phyloP scores from a whole-genome alignment of 2,329 filamentous ascomycete species.

The Ceratocystis alfenasii region DNA sequence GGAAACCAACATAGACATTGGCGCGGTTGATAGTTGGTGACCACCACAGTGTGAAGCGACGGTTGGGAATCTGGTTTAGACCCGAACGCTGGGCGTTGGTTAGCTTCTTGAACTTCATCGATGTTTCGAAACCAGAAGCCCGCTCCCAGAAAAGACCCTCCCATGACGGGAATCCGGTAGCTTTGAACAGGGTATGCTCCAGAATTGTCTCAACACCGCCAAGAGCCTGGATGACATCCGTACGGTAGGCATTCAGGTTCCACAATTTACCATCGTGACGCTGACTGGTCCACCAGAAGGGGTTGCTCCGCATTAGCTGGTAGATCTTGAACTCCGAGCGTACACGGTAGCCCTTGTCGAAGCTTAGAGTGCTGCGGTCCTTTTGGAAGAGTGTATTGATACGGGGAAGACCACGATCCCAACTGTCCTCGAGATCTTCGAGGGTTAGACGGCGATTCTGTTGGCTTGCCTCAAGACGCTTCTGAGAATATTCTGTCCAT shows the following conservation, averaged over 20 bases:
- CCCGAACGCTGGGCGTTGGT: constrained; percentile 94
- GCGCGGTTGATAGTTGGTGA: constrained; percentile 85
- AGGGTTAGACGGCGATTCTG: constrained; percentile 90
- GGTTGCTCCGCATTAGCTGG: constrained; percentile 97
- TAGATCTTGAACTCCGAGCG: constrained; percentile 97
- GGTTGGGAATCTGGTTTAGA: constrained; percentile 96
- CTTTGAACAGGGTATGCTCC: constrained; percentile 93
- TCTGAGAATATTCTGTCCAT: constrained; percentile 98
- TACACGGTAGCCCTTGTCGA: constrained; percentile 95
- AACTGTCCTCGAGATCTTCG: constrained; percentile 94
- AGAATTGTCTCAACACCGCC: constrained; percentile 97
- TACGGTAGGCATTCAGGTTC: constrained; percentile 92
- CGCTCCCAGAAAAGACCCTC: constrained; percentile 90
- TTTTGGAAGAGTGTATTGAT: constrained; percentile 99
- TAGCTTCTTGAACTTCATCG: constrained; percentile 98
- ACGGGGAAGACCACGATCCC: constrained; percentile 92
- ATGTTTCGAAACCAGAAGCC: constrained; percentile 45
- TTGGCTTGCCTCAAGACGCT: constrained; percentile 90
- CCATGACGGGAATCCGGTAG: constrained; percentile 93
- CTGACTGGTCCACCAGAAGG: constrained; percentile 99
- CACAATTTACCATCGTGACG: constrained; percentile 94
- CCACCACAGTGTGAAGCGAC: constrained; percentile 98
- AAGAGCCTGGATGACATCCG: constrained; percentile 90
- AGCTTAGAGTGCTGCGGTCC: constrained; percentile 88
- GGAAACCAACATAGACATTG: constrained; percentile 98